These are phyloP conservation scores for Xylogone sp. DNA, from an alignment of 2,329 filamentous ascomycete species.

Conservation along the genomic window DNA sequence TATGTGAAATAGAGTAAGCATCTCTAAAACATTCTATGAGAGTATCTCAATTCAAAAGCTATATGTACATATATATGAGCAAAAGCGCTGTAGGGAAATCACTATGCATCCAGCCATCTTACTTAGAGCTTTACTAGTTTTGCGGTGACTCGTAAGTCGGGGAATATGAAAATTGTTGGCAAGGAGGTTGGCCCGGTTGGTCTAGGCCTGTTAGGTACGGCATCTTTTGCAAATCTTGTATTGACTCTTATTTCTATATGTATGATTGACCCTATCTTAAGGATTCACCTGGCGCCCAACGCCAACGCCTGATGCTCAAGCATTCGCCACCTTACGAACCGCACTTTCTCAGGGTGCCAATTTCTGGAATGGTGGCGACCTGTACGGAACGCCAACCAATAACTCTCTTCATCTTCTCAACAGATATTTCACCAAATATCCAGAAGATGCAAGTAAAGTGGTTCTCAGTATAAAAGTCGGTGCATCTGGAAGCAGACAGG, in stretches of 20 bases:
- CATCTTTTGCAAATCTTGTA: background rate
- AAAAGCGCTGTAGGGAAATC: no score
- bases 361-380: slow-evolving; percentile 60
- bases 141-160: no score
- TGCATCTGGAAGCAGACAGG: slow-evolving; percentile 21
- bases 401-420: slow-evolving; percentile 58
- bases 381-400: slow-evolving; percentile 56
- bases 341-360: slow-evolving; percentile 41
- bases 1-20: no score
- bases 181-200: background rate
- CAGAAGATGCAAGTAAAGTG: slow-evolving; percentile 58
- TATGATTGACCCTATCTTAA: slow-evolving; percentile 2
- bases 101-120: no score
- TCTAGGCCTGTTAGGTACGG: background rate
- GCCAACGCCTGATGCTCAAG: slow-evolving; percentile 37
- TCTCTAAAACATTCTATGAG: no score
- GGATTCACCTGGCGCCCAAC: slow-evolving; percentile 22
- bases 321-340: slow-evolving; percentile 52
- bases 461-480: slow-evolving; percentile 55
- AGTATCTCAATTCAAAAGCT: no score
- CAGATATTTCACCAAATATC: slow-evolving; percentile 59
- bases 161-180: background rate
- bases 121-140: no score
- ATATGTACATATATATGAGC: no score
- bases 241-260: background rate